phyloP scores from a whole-genome alignment of 202 grass and related monocot genomes.

The Alloteropsis angusta region DNA sequence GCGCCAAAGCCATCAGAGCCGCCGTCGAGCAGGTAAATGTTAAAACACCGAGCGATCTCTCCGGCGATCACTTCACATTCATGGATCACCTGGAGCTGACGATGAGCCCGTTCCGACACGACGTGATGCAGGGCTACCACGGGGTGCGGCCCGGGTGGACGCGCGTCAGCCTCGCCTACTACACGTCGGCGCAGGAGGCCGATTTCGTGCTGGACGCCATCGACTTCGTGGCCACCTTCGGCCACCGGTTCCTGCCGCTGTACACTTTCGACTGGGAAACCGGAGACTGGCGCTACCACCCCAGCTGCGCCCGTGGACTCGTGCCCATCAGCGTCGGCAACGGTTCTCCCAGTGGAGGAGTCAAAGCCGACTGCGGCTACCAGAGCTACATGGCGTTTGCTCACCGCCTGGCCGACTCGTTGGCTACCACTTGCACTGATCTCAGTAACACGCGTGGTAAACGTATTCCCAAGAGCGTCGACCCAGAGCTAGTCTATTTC shows the following conservation, averaged over 20 bases:
- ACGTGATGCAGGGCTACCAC: constrained; percentile 31
- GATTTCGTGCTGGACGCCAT: constrained; percentile 48
- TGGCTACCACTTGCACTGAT: not conserved
- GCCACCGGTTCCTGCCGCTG: constrained; percentile 32
- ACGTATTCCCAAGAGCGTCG: constrained; percentile 17
- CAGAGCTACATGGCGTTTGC: constrained; percentile 28
- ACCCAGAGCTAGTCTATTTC: constrained; percentile 24
- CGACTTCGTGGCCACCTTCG: constrained; percentile 37
- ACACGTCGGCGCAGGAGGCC: constrained; percentile 35
- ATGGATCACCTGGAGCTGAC: not conserved
- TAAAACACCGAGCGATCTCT: not conserved
- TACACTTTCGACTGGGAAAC: constrained; percentile 44
- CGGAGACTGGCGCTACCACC: constrained; percentile 31
- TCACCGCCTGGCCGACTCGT: constrained; percentile 1
- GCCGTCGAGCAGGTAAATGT: constrained; percentile 21
- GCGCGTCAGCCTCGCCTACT: constrained; percentile 46
- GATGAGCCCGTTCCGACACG: not conserved
- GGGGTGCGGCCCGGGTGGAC: constrained; percentile 41
- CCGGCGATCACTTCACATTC: not conserved
- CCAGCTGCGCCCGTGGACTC: not conserved
- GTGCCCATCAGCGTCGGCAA: not conserved
- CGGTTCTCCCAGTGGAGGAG: not conserved
- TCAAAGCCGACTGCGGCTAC: constrained; percentile 11
- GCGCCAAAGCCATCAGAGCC: constrained; percentile 39
- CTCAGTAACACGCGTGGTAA: not conserved